Conservation (phyloP, 371 early-diverging fungal genomes). For the Rhizopus sp. region DNA sequence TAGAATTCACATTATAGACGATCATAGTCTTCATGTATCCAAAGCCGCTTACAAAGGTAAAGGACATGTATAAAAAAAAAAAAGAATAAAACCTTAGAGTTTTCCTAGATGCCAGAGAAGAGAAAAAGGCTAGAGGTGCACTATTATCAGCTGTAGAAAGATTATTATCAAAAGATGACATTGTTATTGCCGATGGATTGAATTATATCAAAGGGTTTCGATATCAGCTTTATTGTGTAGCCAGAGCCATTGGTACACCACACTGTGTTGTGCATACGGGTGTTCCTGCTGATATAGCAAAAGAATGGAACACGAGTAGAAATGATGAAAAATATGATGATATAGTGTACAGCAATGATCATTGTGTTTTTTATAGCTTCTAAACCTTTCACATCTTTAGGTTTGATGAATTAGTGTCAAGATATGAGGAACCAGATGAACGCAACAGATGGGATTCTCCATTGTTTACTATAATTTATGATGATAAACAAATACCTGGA, state of each 20-base stretch:
- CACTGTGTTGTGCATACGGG: constrained; percentile 87
- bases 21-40: constrained; percentile 72
- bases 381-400: constrained; percentile 26
- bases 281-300: constrained; percentile 62
- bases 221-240: constrained; percentile 94
- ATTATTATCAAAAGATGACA: constrained; percentile 70
- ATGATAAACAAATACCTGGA: constrained; percentile 62
- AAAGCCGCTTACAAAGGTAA: constrained; percentile 67
- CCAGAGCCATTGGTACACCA: constrained; percentile 86
- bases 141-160: constrained; percentile 92
- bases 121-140: constrained; percentile 91
- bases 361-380: not conserved
- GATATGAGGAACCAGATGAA: constrained; percentile 95
- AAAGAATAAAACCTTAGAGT: not conserved
- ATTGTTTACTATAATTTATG: constrained; percentile 81
- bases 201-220: constrained; percentile 98
- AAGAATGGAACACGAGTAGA: constrained; percentile 64
- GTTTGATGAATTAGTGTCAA: constrained; percentile 81
- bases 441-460: constrained; percentile 95
- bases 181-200: constrained; percentile 91
- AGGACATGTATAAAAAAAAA: not conserved
- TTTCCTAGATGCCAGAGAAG: constrained; percentile 61
- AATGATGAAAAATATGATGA: constrained; percentile 55
- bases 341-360: constrained; percentile 33
- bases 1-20: constrained; percentile 75